Evolutionary conservation across 1,284 basidiomycete species (phyloP).

Genomic region (Pseudozyma sp.): DNA sequence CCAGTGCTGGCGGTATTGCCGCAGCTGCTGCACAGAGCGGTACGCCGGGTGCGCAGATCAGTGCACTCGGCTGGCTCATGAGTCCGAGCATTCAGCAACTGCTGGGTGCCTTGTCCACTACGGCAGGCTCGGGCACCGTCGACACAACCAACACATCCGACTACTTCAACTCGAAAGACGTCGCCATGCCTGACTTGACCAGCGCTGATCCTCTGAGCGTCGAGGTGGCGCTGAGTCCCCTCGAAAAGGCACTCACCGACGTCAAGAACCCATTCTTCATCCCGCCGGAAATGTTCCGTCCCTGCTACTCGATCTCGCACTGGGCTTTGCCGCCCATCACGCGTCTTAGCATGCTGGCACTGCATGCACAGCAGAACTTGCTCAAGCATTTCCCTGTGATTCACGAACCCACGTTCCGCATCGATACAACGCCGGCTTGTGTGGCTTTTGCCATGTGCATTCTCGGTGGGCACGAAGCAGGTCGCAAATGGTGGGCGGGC

Average conservation of each 20-base stretch:
- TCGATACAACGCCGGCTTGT: conserved; percentile 58
- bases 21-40: conserved; percentile 28
- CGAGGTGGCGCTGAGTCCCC: conserved; percentile 22
- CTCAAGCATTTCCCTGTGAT: conserved; percentile 62
- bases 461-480: conserved; percentile 57
- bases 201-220: conserved; percentile 17
- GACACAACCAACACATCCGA: conserved; percentile 39
- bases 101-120: conserved; percentile 41
- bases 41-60: conserved; percentile 32
- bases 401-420: conserved; percentile 62
- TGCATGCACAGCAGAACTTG: conserved; percentile 61
- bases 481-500: conserved; percentile 62
- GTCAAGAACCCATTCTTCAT: conserved; percentile 59
- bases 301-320: conserved; percentile 58
- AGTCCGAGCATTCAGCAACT: conserved; percentile 59
- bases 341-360: conserved; percentile 56
- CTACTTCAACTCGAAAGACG: conserved; percentile 46
- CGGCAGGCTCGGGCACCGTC: conserved; percentile 33
- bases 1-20: conserved; percentile 24
- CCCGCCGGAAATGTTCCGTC: conserved; percentile 54
- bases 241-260: conserved; percentile 55
- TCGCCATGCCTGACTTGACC: conserved; percentile 7
- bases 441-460: conserved; percentile 60
- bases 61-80: conserved; percentile 57
- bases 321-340: conserved; percentile 58